Base-by-base conservation (phyloP, 2,329 filamentous ascomycete genomes). In the Pyrenophora graminea region DNA sequence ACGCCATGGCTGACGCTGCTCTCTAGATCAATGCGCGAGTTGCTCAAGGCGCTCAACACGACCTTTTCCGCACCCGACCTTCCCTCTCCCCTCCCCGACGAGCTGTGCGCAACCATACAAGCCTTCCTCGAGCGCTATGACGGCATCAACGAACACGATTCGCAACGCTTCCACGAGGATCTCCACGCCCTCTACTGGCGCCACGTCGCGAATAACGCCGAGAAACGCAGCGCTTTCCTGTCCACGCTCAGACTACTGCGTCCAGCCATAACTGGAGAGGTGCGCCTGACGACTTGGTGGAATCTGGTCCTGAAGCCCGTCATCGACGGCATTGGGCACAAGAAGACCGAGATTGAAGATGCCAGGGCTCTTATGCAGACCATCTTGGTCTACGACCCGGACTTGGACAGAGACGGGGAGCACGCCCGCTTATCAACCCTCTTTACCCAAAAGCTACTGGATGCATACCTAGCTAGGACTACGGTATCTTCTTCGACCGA, bases 101-200 rank as follows among this genome's bases (percentile, higher is more conserved):
- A 87, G 50, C 76, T 91, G 45, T 72, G 80, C 59, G 75, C 80
- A 34, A 77, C 83, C 45, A 85, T 92, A 56, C 80, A 85, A 48
- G 77, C 77, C 52, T 93, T 90, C 72, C 78, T 90, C 42, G 82
- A 85, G 39, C 86, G 85, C 63, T 85, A 90, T 68, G 77, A 82
- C 48, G 82, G 82, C 60, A 81, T 84, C 57, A 89, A 92, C 63
- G 87, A 90, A 44, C 75, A 80, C 48, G 80, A 85, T 34, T 81
- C 85, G n/a, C 87, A 90, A 59, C 84, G 86, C 50, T 79, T 91
- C 43, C 85, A 91, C 55, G 88, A 91, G 34, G 89, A 91, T 62
- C 79, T 94, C 6, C 76, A 87, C 34, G 73, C 79, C 19, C 80
- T 90, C 46, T 91, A 87, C 74, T 79, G 86, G 51, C 85, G 82